phyloP scores from a whole-genome alignment of 2,329 filamentous ascomycete species.

The Apiospora pterosperma region DNA sequence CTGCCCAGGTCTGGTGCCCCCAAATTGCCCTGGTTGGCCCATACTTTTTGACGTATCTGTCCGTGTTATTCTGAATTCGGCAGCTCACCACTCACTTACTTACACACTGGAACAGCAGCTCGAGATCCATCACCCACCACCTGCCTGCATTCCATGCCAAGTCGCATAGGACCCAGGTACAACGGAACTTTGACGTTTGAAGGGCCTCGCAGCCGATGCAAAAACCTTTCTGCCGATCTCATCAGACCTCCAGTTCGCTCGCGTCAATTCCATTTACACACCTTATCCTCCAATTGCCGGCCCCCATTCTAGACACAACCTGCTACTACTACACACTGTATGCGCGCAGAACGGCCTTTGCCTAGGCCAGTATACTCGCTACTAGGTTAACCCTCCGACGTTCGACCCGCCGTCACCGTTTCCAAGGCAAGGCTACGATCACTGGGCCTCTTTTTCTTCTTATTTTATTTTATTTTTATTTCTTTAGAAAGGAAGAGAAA shows the following conservation, averaged over 20 bases:
- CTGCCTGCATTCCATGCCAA: neutral
- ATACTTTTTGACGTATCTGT: neutral
- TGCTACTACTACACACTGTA: neutral
- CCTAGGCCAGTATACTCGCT: neutral
- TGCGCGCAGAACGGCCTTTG: too few species aligned
- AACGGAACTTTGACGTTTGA: neutral
- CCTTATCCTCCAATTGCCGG: too few species aligned
- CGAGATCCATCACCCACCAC: neutral
- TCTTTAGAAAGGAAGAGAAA: neutral
- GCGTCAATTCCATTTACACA: neutral
- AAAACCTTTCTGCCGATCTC: neutral
- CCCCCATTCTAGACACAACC: too few species aligned
- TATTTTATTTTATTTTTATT: too few species aligned
- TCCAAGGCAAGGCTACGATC: neutral
- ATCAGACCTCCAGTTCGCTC: neutral
- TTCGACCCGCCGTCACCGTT: neutral
- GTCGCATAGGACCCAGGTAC: neutral
- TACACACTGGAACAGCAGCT: neutral
- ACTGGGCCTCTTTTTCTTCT: neutral
- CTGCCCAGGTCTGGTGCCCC: neutral
- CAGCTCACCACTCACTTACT: neutral
- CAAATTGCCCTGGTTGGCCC: neutral
- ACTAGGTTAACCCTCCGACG: neutral
- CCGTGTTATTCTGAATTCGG: neutral
- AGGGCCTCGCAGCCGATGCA: neutral